A percentile compares a stretch with the other conserved stretches of the same genome.
phyloP scores from a whole-genome alignment of 306 rosid species.

The Arachis stenosperma region DNA sequence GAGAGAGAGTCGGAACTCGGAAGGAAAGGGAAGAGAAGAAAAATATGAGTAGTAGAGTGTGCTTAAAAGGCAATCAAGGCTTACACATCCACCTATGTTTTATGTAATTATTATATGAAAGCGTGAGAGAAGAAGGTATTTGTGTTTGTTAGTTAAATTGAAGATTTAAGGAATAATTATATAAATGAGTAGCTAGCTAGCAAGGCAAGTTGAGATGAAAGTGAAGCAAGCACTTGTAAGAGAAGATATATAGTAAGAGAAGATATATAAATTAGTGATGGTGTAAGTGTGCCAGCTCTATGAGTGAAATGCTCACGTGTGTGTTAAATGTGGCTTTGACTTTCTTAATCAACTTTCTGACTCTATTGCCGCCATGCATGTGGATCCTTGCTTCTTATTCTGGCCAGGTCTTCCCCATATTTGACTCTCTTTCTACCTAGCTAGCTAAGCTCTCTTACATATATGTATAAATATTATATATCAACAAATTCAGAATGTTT shows the following conservation, averaged over 20 bases:
- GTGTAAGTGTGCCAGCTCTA: slow-evolving; percentile 49
- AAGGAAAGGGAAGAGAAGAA: slow-evolving; percentile 42
- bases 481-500: slow-evolving; percentile 38
- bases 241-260: too few relatives aligned
- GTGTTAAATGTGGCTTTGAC: slow-evolving; percentile 80
- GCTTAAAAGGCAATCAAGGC: slow-evolving; percentile 80
- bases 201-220: slow-evolving; percentile 10
- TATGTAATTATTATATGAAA: neutral
- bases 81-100: slow-evolving; percentile 53
- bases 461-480: slow-evolving; percentile 3
- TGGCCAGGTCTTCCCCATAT: slow-evolving; percentile 34
- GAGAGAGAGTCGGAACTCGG: slow-evolving; percentile 24
- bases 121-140: slow-evolving; percentile 20
- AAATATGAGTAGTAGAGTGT: slow-evolving; percentile 50
- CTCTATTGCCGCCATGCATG: slow-evolving; percentile 68
- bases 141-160: slow-evolving; percentile 43
- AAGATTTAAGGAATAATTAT: slow-evolving; percentile 43
- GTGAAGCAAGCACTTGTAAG: too few relatives aligned
- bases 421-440: slow-evolving; percentile 27
- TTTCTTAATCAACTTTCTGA: slow-evolving; percentile 56
- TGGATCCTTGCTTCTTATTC: slow-evolving; percentile 62
- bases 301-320: slow-evolving; percentile 67
- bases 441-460: neutral
- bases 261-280: neutral
- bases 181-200: too few relatives aligned